A percentile compares a stretch with the other conserved stretches of the same genome.
phyloP scores from a whole-genome alignment of 2,329 filamentous ascomycete species.

The Pseudogymnoascus sp. region DNA sequence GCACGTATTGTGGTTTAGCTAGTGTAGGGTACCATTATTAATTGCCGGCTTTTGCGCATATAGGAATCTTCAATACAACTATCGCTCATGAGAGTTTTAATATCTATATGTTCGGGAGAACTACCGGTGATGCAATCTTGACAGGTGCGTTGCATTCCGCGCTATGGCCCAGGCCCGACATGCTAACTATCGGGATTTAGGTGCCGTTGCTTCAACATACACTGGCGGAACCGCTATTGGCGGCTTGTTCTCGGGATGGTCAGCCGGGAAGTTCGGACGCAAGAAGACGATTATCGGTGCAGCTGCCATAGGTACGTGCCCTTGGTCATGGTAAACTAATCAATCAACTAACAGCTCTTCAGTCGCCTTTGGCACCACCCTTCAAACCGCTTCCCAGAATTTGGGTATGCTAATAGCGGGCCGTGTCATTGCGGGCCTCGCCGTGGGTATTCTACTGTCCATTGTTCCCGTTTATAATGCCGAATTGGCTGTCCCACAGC shows the following conservation, averaged over 20 bases:
- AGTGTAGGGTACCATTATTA: not conserved
- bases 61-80: conserved; percentile 29
- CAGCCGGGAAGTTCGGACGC: not conserved
- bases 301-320: not conserved
- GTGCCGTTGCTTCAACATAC: not conserved
- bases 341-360: conserved; percentile 7
- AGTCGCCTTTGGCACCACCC: conserved; percentile 20
- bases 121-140: conserved; percentile 23
- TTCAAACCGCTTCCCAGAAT: conserved; percentile 22
- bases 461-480: conserved; percentile 25
- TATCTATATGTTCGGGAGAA: conserved; percentile 28
- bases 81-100: conserved; percentile 29
- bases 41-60: not conserved
- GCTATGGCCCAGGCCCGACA: too few species aligned
- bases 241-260: not conserved
- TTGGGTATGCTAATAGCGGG: conserved; percentile 25
- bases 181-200: not conserved
- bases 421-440: conserved; percentile 20
- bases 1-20: not conserved
- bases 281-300: conserved; percentile 3
- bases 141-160: conserved; percentile 14
- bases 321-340: not conserved
- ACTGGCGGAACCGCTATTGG: not conserved
- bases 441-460: conserved; percentile 12
- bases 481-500: conserved; percentile 27